These are phyloP conservation scores for Ophiostoma montium DNA, from an alignment of 2,329 filamentous ascomycete genomes.

Conservation along the genomic window DNA sequence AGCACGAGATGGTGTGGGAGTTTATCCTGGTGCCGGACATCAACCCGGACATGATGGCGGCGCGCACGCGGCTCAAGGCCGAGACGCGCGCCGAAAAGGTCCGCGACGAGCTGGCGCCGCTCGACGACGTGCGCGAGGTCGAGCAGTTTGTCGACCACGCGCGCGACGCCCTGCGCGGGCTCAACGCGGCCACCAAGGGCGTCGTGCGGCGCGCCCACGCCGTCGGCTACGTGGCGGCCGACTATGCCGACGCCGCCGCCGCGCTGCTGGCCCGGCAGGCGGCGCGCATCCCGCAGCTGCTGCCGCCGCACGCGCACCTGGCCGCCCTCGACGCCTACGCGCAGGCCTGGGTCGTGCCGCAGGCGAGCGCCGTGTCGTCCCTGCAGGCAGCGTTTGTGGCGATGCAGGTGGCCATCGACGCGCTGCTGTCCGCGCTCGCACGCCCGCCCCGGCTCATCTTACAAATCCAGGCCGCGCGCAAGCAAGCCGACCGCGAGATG, in stretches of 20 bases:
- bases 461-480: conserved; percentile 59
- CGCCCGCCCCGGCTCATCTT: conserved; percentile 66
- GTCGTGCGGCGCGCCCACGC: conserved; percentile 68
- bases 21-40: conserved; percentile 96
- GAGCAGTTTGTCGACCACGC: conserved; percentile 89
- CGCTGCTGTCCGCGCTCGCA: conserved; percentile 64
- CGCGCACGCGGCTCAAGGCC: conserved; percentile 76
- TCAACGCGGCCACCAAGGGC: conserved; percentile 71
- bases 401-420: conserved; percentile 70
- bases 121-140: conserved; percentile 73
- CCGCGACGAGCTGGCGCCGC: conserved; percentile 73
- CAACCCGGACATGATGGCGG: conserved; percentile 76
- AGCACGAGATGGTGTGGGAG: conserved; percentile 96
- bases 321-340: conserved; percentile 61
- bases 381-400: conserved; percentile 68
- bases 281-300: conserved; percentile 36
- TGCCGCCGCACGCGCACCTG: conserved; percentile 54
- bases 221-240: conserved; percentile 29
- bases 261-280: conserved; percentile 31
- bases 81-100: conserved; percentile 72
- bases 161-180: conserved; percentile 71
- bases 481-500: conserved; percentile 64
- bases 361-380: conserved; percentile 56
- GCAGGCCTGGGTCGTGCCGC: conserved; percentile 46
- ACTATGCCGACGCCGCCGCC: conserved; percentile 51